Evolutionary conservation across 164 flowering plant species (phyloP).

Genomic region (Vitis vinifera): DNA sequence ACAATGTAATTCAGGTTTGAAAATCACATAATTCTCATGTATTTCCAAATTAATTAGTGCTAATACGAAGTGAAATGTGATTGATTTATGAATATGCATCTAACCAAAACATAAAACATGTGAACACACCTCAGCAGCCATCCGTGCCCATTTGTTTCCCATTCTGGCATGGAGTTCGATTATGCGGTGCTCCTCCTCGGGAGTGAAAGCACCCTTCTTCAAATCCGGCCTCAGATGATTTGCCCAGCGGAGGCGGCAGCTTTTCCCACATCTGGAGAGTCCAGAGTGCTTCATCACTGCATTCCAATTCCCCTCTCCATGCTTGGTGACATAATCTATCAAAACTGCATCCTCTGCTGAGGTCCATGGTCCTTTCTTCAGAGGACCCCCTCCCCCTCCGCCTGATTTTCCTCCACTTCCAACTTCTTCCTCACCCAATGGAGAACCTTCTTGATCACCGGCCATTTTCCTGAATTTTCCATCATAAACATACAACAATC

Average conservation of each 20-base stretch:
- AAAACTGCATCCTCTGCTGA: constrained; percentile 42
- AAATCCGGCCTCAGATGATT: constrained; percentile 34
- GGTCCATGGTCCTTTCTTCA: constrained; percentile 56
- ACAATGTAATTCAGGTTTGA: too few species aligned
- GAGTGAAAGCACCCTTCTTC: constrained; percentile 30
- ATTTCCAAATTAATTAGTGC: neutral
- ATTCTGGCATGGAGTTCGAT: constrained; percentile 31
- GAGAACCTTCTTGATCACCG: too few species aligned
- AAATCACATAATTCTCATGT: neutral
- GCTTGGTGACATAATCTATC: constrained; percentile 32
- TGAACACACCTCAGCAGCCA: constrained; percentile 30
- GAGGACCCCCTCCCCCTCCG: neutral
- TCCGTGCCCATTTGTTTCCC: constrained; percentile 41
- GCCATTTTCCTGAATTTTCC: too few species aligned
- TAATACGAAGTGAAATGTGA: too few species aligned
- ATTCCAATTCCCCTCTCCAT: constrained; percentile 39
- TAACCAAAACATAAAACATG: neutral
- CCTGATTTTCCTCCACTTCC: too few species aligned
- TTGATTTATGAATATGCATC: neutral
- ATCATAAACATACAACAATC: too few species aligned
- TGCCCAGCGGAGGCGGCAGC: constrained; percentile 41
- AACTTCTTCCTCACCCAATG: too few species aligned
- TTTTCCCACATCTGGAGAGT: constrained; percentile 34
- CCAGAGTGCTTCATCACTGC: constrained; percentile 33
- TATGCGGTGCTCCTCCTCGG: constrained; percentile 28